Conservation (phyloP, 163 green algal genomes). For the Coccomyxa subellipsoidea region DNA sequence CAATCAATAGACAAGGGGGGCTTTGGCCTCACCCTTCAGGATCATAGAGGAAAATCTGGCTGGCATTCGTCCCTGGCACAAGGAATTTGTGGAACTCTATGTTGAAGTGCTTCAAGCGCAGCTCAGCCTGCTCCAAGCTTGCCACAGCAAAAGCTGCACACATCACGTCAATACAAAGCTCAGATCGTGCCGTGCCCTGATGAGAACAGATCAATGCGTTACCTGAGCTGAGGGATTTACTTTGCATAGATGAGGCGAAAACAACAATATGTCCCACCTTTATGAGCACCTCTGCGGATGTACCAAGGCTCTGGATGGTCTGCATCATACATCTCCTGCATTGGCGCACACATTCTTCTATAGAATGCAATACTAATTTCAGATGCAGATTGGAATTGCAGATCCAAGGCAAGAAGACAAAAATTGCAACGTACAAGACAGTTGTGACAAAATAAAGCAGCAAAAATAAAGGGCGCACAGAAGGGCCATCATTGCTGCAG, state of each 20-base stretch:
- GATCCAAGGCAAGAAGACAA: no score
- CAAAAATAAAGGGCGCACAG: no score
- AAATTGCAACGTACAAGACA: no score
- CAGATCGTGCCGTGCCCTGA: no score
- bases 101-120: not conserved
- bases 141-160: conserved; percentile 16
- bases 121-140: not conserved
- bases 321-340: conserved; percentile 5
- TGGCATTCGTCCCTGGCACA: conserved; percentile 6
- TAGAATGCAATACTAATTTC: no score
- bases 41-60: conserved; percentile 18
- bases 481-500: not conserved
- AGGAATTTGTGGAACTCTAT: conserved; percentile 22
- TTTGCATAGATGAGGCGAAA: no score
- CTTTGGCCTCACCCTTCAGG: conserved; percentile 2
- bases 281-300: conserved; percentile 19
- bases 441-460: no score
- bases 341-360: not conserved
- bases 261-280: not conserved
- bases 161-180: not conserved
- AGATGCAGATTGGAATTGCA: no score
- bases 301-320: conserved; percentile 25
- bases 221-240: no score
- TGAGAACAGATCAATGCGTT: no score
- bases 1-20: no score